Conservation (phyloP, 306 rosid species). For the Cyclanthera cordifolia region DNA sequence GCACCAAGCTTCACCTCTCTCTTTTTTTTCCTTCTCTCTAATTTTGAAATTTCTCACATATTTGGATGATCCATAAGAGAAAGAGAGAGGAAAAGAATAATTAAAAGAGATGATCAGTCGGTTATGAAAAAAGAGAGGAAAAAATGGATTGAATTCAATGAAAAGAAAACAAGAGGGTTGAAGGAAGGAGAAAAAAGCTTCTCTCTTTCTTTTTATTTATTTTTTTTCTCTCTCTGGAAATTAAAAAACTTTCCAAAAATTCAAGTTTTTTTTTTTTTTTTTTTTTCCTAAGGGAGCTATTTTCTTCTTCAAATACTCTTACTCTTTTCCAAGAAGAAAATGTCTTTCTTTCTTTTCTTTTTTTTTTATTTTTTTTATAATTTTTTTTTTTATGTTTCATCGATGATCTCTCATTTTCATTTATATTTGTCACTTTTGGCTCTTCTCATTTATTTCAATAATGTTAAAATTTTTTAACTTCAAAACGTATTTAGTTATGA, state of each 20-base stretch:
- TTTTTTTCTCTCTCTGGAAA: not conserved
- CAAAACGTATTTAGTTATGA: no score
- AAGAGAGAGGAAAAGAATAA: not conserved
- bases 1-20: conserved; percentile 31
- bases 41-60: conserved; percentile 4
- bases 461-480: no score
- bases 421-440: no score
- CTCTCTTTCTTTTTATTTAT: not conserved
- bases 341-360: not conserved
- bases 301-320: conserved; percentile 10
- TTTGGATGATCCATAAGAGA: conserved; percentile 2
- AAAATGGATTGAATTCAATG: conserved; percentile 35
- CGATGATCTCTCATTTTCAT: no score
- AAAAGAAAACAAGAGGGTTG: conserved; percentile 5
- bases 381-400: not conserved
- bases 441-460: no score
- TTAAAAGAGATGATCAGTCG: conserved; percentile 7
- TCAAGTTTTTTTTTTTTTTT: not conserved
- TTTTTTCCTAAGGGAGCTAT: not conserved
- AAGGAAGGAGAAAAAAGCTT: not conserved
- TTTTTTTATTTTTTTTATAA: conserved; percentile 17
- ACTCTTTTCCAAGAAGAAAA: conserved; percentile 10
- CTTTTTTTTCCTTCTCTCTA: not conserved
- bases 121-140: conserved; percentile 13
- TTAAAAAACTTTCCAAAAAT: not conserved